Base-by-base conservation (phyloP, 78 protist species). In the Dictyostelium intermedium region DNA sequence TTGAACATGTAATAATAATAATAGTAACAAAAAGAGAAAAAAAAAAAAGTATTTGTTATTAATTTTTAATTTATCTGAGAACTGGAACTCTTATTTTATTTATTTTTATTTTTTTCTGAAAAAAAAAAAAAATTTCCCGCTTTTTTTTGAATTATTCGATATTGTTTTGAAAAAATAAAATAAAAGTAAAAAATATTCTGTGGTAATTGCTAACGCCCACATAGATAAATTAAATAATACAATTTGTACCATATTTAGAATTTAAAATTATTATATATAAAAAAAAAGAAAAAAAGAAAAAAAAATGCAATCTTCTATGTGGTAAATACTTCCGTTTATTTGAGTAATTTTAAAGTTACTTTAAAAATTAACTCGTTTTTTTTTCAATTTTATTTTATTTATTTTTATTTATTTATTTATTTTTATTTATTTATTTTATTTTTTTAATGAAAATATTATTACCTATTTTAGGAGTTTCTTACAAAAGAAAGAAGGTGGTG, bases 401-500 rank as follows among this genome's bases (percentile, higher is more conserved):
- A n/a, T n/a, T n/a, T 50, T 50, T 50, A 50, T 16, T 50, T 50
- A 16, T 11, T 50, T 50, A 16, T 41, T 41, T 41, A 13, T 20
- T 63, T 20, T 63, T 25, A 23, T 20, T 20, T 20, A 6, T 63
- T 25, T 63, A 23, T 50, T 50, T 56, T 20, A 20, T 56, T 56
- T 56, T 56, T 20, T 20, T 20, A 14, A 20, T 1, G 20, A 30
- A 70, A 32, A 27, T 8, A 69, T 69, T 23, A 23, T 11, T 63
- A 23, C 30, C n/a, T 34, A 34, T 34, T 34, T 8, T 72, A 72
- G 81, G 81, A 74, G 81, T 74, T 74, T 74, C 13, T 20, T 74
- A 18, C 81, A 74, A 74, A 74, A 74, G 20, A 74, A 74, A 74
- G 47, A 74, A 37, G 81, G 81, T 20, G 81, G 47, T 10, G 81